Conservation (phyloP, 2,329 filamentous ascomycete genomes). For the Alternaria panax region DNA sequence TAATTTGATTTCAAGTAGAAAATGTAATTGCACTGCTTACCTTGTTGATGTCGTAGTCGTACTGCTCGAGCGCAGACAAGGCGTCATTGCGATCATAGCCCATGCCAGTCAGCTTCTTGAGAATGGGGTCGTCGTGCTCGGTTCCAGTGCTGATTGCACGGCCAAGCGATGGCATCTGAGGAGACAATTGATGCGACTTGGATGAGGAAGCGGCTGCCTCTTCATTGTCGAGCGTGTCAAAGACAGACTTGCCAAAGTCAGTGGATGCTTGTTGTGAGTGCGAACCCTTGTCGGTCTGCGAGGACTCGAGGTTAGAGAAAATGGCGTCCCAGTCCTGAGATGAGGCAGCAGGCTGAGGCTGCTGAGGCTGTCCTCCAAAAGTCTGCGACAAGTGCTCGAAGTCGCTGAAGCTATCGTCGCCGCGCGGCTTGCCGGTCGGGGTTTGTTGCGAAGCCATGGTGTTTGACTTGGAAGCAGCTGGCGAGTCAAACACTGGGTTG, state of each 20-base stretch:
- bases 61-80: conserved; percentile 85
- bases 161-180: conserved; percentile 60
- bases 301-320: conserved; percentile 78
- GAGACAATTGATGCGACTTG: conserved; percentile 26
- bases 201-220: conserved; percentile 42
- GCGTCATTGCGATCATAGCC: conserved; percentile 80
- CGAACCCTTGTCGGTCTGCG: conserved; percentile 41
- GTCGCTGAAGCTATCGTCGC: conserved; percentile 58
- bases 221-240: conserved; percentile 46
- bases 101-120: conserved; percentile 90
- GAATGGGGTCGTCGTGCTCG: conserved; percentile 87
- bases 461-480: conserved; percentile 57
- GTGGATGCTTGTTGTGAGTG: conserved; percentile 44
- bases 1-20: conserved; percentile 18
- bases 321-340: conserved; percentile 93
- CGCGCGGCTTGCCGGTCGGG: conserved; percentile 47
- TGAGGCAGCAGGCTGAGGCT: conserved; percentile 51
- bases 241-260: conserved; percentile 48
- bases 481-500: conserved; percentile 80
- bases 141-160: conserved; percentile 76
- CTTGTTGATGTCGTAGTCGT: conserved; percentile 94
- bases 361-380: conserved; percentile 50
- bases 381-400: conserved; percentile 56
- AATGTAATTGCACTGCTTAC: conserved; percentile 58
- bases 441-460: conserved; percentile 56